phyloP scores from a whole-genome alignment of 495 filamentous ascomycete genomes.

The Tuber calosporum region DNA sequence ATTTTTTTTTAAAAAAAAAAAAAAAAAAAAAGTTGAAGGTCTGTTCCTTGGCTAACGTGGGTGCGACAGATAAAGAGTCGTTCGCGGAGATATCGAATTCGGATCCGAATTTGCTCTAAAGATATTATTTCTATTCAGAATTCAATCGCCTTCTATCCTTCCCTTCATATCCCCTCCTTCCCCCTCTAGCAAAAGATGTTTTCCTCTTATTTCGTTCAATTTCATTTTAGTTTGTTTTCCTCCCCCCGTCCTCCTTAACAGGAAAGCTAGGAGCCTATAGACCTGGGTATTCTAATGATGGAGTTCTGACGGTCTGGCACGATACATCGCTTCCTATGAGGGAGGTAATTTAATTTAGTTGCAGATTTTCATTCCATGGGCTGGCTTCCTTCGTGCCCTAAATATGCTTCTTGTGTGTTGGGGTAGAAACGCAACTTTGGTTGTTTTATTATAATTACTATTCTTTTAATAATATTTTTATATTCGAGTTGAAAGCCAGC shows the following conservation, averaged over 20 bases:
- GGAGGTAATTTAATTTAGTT: neutral
- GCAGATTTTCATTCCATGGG: neutral
- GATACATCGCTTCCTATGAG: neutral
- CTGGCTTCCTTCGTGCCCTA: neutral
- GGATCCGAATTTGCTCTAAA: neutral
- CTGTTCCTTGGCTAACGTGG: neutral
- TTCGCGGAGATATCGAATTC: neutral
- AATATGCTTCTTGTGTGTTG: neutral
- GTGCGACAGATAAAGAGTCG: neutral
- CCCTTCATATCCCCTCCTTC: neutral
- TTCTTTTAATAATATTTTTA: too few relatives aligned
- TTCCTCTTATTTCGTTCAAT: neutral
- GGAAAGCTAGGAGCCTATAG: neutral
- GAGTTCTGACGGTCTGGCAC: neutral
- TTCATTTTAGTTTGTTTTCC: neutral
- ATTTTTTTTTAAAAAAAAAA: neutral
- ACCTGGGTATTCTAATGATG: neutral
- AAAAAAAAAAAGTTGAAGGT: neutral
- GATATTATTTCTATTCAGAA: neutral
- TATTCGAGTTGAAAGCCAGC: too few relatives aligned
- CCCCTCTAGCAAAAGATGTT: too few relatives aligned
- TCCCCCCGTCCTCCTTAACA: neutral
- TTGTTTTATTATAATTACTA: neutral
- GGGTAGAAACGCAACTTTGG: neutral
- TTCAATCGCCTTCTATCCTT: neutral